phyloP scores from a whole-genome alignment of 2,329 filamentous ascomycete species.

The Fusarium sp. region DNA sequence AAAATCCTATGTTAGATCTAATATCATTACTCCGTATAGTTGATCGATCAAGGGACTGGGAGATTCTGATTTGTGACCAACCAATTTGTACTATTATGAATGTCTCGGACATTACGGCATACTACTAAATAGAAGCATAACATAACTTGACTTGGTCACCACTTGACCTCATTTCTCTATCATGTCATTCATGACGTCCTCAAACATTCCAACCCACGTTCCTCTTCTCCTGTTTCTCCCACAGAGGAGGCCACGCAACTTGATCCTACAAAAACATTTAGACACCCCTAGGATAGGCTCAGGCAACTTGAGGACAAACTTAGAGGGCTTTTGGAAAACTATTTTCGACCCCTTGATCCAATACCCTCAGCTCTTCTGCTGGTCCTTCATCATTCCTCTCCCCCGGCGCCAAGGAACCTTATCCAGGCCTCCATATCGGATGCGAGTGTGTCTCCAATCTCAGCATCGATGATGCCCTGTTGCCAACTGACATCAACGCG shows the following conservation, averaged over 20 bases:
- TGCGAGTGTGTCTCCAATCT: constrained; percentile 32
- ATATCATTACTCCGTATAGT: not conserved
- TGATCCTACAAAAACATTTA: not conserved
- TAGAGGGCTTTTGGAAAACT: not conserved
- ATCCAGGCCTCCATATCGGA: constrained; percentile 36
- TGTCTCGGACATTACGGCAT: not conserved
- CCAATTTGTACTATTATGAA: not conserved
- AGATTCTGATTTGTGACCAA: not conserved
- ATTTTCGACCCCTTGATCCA: not conserved
- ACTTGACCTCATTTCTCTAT: not conserved
- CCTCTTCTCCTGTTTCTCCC: not conserved
- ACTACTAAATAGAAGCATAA: not conserved
- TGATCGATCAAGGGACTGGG: not conserved
- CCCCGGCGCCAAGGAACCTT: constrained; percentile 23
- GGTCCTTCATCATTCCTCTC: constrained; percentile 11
- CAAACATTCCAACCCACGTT: not conserved
- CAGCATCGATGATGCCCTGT: constrained; percentile 26
- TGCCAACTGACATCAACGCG: constrained; percentile 42
- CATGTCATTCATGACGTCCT: not conserved
- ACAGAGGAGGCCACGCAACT: not conserved
- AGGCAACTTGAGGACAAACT: not conserved
- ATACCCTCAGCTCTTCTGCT: not conserved
- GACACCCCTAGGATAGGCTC: not conserved
- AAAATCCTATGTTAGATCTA: not conserved
- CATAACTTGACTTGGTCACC: not conserved